A percentile compares a stretch with the other conserved stretches of the same genome.
These are phyloP conservation scores for Marasmius tenuissimus DNA, from an alignment of 1,284 basidiomycete species.

Conservation along the genomic window DNA sequence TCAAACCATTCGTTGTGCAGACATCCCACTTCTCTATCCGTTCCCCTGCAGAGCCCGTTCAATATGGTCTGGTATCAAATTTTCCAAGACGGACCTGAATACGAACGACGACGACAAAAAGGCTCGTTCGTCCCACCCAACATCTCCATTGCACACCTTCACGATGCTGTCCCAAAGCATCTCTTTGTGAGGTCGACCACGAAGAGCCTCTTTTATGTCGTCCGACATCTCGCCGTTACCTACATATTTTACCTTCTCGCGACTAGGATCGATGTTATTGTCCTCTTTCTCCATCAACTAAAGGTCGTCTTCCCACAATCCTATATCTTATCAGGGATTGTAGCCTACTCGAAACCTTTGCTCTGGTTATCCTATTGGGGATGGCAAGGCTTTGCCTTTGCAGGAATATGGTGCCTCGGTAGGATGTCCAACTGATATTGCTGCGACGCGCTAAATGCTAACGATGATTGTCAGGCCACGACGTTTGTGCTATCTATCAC, in stretches of 20 bases:
- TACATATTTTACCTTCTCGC: constrained; percentile 60
- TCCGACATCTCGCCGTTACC: constrained; percentile 56
- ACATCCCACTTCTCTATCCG: neutral
- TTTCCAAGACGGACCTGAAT: constrained; percentile 46
- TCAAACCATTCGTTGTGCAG: neutral
- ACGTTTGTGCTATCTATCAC: neutral
- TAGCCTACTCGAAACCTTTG: constrained; percentile 15
- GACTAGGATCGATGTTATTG: constrained; percentile 53
- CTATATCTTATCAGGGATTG: constrained; percentile 37
- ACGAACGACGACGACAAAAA: constrained; percentile 38
- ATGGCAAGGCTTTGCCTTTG: constrained; percentile 62
- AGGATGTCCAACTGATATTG: neutral
- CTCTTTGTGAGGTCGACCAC: constrained; percentile 70
- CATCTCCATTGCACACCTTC: constrained; percentile 46
- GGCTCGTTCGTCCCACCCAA: constrained; percentile 29
- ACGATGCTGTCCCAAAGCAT: constrained; percentile 54
- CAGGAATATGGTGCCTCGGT: constrained; percentile 53
- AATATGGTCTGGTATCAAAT: constrained; percentile 21
- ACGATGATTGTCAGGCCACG: constrained; percentile 3
- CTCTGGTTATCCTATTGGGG: constrained; percentile 65
- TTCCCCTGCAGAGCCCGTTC: neutral
- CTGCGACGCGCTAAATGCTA: neutral
- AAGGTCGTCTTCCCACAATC: constrained; percentile 22
- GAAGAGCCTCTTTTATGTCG: constrained; percentile 57
- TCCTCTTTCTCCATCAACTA: constrained; percentile 28